Conservation (phyloP, 106 monocot species). For the Dendrobium officinale region DNA sequence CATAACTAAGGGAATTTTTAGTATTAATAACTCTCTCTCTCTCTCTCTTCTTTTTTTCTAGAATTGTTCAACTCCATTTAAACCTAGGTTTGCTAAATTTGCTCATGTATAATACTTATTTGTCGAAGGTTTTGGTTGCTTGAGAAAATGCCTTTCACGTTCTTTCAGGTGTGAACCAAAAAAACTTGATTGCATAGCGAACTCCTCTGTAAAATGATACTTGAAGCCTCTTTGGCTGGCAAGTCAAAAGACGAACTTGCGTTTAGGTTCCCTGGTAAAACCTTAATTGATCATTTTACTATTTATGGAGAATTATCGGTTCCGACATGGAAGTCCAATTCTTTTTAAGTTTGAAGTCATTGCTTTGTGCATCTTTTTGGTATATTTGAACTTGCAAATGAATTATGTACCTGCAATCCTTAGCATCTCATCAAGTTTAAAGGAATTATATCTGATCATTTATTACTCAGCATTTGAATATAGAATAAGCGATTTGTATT, state of each 20-base stretch:
- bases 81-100: not conserved
- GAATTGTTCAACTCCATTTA: not conserved
- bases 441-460: not conserved
- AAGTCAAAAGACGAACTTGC: not conserved
- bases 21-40: no score
- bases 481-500: not conserved
- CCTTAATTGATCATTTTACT: not conserved
- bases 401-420: not conserved
- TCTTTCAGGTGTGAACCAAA: not conserved
- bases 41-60: not conserved
- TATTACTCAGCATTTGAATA: constrained; percentile 2
- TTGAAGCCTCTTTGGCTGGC: not conserved
- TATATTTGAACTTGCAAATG: not conserved
- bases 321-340: not conserved
- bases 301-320: not conserved
- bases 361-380: not conserved
- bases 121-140: not conserved
- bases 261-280: not conserved
- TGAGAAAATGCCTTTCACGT: not conserved
- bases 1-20: no score
- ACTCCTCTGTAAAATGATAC: not conserved
- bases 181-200: not conserved
- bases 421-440: not conserved
- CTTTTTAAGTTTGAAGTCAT: not conserved
- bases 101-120: not conserved